Evolutionary conservation across 164 flowering plant genomes (phyloP), one percentile per base, ranked within the genome.

Genomic region (Paratinospora sagittata): DNA sequence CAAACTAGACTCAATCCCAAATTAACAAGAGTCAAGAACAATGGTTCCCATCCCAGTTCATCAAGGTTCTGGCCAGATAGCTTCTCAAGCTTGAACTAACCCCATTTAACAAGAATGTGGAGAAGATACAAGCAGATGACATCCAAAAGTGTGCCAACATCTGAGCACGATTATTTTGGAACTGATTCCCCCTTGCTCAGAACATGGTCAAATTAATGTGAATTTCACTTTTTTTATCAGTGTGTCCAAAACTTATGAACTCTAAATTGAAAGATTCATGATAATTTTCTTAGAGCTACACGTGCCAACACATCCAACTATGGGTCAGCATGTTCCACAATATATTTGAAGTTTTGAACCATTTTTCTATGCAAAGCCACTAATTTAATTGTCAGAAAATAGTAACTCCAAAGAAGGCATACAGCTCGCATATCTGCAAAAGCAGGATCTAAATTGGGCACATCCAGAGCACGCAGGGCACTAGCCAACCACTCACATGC

Each of bases 401-500:
- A 52, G n/a, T 52, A 52, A 52, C 21, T 52, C 14, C 58, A 52
- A 52, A 52, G 55, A 49, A 39, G 17, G 80, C 93, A 79, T 88
- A 96, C 99, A 65, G 97, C 96, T 83, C 88, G 79, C 88, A 91
- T 89, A 73, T 86, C 88, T 74, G 90, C 91, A 86, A 83, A 96
- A 55, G 65, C 68, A 52, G 93, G 82, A 79, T 96, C 99, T 88
- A 93, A 78, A 69, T 82, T 84, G 27, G 99, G 96, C 21, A 73
- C 89, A 82, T 91, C 90, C 66, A 96, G 84, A 52, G 84, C 86
- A 66, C 78, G 87, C 69, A 93, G 73, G 57, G 98, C 93, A 82
- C 83, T 78, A 58, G 95, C 78, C 63, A 96, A 77, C 99, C 98
- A 96, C 71, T 96, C 99, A 81, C 99, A 96, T 73, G 98, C 96